Evolutionary conservation across 352 stramenopile species (phyloP).

Genomic region (Peronospora farinosa): DNA sequence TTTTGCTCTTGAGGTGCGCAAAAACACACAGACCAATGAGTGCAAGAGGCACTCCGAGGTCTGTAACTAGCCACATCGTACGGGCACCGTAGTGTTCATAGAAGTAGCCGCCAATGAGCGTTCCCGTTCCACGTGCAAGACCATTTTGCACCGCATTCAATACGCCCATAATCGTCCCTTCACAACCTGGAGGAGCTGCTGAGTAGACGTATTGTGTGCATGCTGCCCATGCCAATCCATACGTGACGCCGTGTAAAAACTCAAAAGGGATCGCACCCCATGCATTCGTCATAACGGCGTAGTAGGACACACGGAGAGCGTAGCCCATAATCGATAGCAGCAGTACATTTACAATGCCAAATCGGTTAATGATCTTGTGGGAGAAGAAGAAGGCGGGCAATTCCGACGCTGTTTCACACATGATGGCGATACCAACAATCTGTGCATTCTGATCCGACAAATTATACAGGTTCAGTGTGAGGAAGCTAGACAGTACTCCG

Average conservation of each 20-base stretch:
- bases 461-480: constrained; percentile 80
- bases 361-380: constrained; percentile 54
- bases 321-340: constrained; percentile 66
- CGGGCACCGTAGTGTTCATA: constrained; percentile 62
- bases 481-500: constrained; percentile 76
- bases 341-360: constrained; percentile 69
- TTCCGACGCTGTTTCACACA: constrained; percentile 76
- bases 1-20: constrained; percentile 49
- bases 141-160: constrained; percentile 75
- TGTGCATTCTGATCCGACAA: constrained; percentile 57
- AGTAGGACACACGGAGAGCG: constrained; percentile 60
- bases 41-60: constrained; percentile 59
- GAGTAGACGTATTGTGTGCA: constrained; percentile 75
- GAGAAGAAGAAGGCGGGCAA: constrained; percentile 80
- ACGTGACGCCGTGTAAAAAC: constrained; percentile 71
- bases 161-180: constrained; percentile 73
- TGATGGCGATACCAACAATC: constrained; percentile 76
- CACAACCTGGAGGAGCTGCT: constrained; percentile 43
- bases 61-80: constrained; percentile 64
- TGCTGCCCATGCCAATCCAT: constrained; percentile 64
- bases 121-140: constrained; percentile 53
- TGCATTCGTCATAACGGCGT: constrained; percentile 71
- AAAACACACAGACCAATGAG: constrained; percentile 50
- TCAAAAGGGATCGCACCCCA: constrained; percentile 78
- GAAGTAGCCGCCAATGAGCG: constrained; percentile 67